These are phyloP conservation scores for Saccharomyces eubayanus DNA, from an alignment of 805 yeast species.

Conservation along the genomic window DNA sequence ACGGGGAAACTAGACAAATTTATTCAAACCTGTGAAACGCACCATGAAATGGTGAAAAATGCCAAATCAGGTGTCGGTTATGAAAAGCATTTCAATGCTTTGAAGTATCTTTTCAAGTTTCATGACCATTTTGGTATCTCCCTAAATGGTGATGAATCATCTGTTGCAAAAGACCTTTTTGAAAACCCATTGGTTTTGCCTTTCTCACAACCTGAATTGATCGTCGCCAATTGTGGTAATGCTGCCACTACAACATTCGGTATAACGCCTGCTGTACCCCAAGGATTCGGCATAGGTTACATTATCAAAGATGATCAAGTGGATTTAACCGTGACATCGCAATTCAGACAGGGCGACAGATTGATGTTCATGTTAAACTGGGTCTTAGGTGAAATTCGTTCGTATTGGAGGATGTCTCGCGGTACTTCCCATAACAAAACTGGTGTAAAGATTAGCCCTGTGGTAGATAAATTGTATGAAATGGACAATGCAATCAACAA, in stretches of 20 bases:
- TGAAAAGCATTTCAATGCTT: conserved; percentile 62
- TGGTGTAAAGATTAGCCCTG: conserved; percentile 24
- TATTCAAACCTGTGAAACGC: conserved; percentile 43
- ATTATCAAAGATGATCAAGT: conserved; percentile 75
- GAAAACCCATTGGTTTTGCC: conserved; percentile 33
- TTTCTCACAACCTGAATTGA: conserved; percentile 35
- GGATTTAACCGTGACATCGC: conserved; percentile 76
- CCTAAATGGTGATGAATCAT: conserved; percentile 13
- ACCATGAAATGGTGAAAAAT: conserved; percentile 39
- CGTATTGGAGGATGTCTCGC: conserved; percentile 32
- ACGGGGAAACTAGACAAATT: conserved; percentile 38
- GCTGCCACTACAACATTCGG: conserved; percentile 83
- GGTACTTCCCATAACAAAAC: conserved; percentile 5
- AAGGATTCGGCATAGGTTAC: conserved; percentile 90
- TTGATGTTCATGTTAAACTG: conserved; percentile 65
- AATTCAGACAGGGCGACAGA: conserved; percentile 77
- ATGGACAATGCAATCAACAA: conserved; percentile 30
- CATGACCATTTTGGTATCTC: conserved; percentile 32
- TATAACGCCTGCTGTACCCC: conserved; percentile 78
- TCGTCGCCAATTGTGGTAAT: conserved; percentile 80
- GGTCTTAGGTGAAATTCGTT: conserved; percentile 52
- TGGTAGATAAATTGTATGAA: conserved; percentile 27
- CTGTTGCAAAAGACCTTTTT: conserved; percentile 39
- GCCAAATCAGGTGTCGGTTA: conserved; percentile 61
- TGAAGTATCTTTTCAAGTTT: conserved; percentile 44